These are phyloP conservation scores for Cytospora chrysosperma DNA, from an alignment of 2,329 filamentous ascomycete species.

Conservation along the genomic window DNA sequence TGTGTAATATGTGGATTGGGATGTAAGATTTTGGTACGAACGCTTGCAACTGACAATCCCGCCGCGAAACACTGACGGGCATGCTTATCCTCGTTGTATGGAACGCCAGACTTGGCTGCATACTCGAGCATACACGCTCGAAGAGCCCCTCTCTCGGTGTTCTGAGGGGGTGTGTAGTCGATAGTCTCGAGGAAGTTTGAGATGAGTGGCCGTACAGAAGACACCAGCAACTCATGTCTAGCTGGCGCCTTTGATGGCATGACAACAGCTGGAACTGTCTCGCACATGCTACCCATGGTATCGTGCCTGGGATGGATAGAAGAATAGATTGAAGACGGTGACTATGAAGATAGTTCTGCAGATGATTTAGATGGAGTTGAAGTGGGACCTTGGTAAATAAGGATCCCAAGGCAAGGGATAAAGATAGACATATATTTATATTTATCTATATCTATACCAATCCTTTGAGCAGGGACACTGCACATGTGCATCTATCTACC, in stretches of 20 bases:
- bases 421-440: background rate
- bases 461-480: background rate
- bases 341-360: background rate
- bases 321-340: too few species aligned
- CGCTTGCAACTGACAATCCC: constrained; percentile 10
- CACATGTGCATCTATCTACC: background rate
- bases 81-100: constrained; percentile 8
- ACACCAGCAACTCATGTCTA: background rate
- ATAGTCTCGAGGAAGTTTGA: constrained; percentile 12
- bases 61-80: constrained; percentile 12
- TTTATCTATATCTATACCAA: background rate
- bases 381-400: background rate
- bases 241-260: background rate
- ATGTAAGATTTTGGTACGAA: constrained; percentile 10
- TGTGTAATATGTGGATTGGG: background rate
- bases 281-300: background rate
- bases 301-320: too few species aligned
- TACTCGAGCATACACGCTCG: constrained; percentile 11
- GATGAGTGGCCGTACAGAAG: constrained; percentile 5
- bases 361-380: background rate
- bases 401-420: background rate
- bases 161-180: background rate
- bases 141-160: background rate
- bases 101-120: constrained; percentile 6
- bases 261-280: background rate